Conservation (phyloP, 2,329 filamentous ascomycete genomes). For the Xylaria sp. region DNA sequence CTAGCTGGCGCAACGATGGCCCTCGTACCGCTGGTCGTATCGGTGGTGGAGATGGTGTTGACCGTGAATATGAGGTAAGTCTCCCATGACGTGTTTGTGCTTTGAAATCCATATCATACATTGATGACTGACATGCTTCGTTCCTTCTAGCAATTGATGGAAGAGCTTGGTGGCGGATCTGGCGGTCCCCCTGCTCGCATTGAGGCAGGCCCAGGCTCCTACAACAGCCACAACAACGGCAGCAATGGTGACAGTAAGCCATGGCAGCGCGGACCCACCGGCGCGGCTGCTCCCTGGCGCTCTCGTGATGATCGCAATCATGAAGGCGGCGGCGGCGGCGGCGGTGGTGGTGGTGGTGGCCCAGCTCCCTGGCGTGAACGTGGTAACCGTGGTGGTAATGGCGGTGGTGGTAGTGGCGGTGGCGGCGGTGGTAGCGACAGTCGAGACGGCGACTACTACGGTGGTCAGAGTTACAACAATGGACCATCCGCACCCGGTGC, state of each 20-base stretch:
- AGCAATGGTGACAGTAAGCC: conserved; percentile 61
- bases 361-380: conserved; percentile 52
- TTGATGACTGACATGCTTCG: conserved; percentile 37
- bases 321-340: conserved; percentile 39
- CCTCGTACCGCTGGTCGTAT: conserved; percentile 57
- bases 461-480: conserved; percentile 38
- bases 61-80: conserved; percentile 88
- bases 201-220: conserved; percentile 70
- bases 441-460: conserved; percentile 39
- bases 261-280: conserved; percentile 82
- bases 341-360: conserved; percentile 36
- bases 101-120: neutral
- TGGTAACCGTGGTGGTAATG: conserved; percentile 34
- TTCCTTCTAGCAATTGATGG: conserved; percentile 75
- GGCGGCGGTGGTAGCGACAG: conserved; percentile 32
- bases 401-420: conserved; percentile 33
- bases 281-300: conserved; percentile 78
- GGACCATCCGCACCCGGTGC: conserved; percentile 33
- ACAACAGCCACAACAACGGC: conserved; percentile 40
- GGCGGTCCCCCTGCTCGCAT: conserved; percentile 69
- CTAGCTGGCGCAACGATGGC: conserved; percentile 80
- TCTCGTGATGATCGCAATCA: conserved; percentile 49
- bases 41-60: conserved; percentile 75
- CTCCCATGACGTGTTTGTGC: conserved; percentile 12
- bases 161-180: conserved; percentile 80